These are phyloP conservation scores for Xylariales sp. DNA, from an alignment of 2,329 filamentous ascomycete species.

Conservation along the genomic window DNA sequence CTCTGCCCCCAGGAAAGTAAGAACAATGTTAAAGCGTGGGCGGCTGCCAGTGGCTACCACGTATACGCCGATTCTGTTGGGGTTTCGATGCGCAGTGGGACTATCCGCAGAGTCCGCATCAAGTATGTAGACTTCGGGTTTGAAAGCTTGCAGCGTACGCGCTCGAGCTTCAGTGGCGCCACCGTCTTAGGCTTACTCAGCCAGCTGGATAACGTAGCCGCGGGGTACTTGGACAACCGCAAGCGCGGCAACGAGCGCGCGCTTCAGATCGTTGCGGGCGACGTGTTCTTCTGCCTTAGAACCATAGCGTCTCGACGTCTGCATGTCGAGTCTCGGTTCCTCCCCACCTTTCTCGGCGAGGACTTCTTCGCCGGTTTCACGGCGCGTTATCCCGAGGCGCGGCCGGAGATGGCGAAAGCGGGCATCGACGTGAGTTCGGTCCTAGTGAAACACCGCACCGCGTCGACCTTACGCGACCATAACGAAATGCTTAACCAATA, in stretches of 20 bases:
- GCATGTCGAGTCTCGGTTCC: conserved; percentile 4
- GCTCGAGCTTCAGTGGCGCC: conserved; percentile 36
- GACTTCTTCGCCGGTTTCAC: conserved; percentile 46
- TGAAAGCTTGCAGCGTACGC: conserved; percentile 43
- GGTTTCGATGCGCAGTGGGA: conserved; percentile 55
- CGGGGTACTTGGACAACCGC: conserved; percentile 40
- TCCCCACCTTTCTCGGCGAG: conserved; percentile 45
- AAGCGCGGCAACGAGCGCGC: conserved; percentile 24
- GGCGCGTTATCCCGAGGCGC: conserved; percentile 22
- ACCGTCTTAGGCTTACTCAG: conserved; percentile 43
- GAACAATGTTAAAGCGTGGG: conserved; percentile 57
- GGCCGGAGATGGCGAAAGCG: conserved; percentile 30
- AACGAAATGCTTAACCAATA: conserved; percentile 43
- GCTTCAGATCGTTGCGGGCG: conserved; percentile 37
- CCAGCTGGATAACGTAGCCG: conserved; percentile 46
- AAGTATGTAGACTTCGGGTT: conserved; percentile 52
- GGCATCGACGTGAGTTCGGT: conserved; percentile 45
- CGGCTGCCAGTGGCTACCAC: conserved; percentile 51
- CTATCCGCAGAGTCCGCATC: conserved; percentile 52
- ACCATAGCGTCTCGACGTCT: conserved; percentile 19
- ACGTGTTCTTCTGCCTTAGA: conserved; percentile 44
- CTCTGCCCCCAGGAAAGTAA: conserved; percentile 54
- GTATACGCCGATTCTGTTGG: conserved; percentile 56
- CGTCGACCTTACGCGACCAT: conserved; percentile 42
- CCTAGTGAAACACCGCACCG: conserved; percentile 30